These are phyloP conservation scores for Shiraia bambusicola DNA, from an alignment of 2,329 filamentous ascomycete genomes.

Conservation along the genomic window DNA sequence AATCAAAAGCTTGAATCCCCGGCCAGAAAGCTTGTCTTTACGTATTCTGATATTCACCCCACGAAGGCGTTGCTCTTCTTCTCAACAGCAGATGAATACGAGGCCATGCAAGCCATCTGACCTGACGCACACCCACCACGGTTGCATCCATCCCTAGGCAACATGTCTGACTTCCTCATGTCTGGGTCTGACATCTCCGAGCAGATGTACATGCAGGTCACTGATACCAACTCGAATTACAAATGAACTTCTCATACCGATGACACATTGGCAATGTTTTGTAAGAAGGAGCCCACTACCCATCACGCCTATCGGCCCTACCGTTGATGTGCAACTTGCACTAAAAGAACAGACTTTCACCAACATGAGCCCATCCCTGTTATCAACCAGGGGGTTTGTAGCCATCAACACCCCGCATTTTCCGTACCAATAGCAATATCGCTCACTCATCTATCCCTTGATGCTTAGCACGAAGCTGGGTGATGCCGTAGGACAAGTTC, in stretches of 20 bases:
- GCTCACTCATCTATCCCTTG: not conserved
- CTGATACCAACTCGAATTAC: too few species aligned
- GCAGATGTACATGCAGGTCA: too few species aligned
- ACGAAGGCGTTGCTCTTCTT: not conserved
- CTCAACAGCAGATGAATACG: not conserved
- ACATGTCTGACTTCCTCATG: too few species aligned
- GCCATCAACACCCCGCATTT: not conserved
- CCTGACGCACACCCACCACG: not conserved
- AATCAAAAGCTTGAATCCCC: not conserved
- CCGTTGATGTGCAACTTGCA: too few species aligned
- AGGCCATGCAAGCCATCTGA: not conserved
- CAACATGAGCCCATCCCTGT: too few species aligned
- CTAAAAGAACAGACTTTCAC: too few species aligned
- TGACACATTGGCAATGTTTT: too few species aligned
- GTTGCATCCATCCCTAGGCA: not conserved
- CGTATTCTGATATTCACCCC: not conserved
- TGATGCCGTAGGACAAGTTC: not conserved
- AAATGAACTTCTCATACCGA: too few species aligned
- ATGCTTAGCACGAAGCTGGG: not conserved
- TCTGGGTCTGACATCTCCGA: too few species aligned
- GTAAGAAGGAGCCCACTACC: too few species aligned
- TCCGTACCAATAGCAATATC: not conserved
- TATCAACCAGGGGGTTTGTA: not conserved
- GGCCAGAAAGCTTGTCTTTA: slow-evolving; percentile 1
- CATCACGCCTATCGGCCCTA: too few species aligned